Evolutionary conservation across 73 alveolate genomes (phyloP), one percentile per base, ranked within the genome.

Genomic region (Symbiodinium pilosum): DNA sequence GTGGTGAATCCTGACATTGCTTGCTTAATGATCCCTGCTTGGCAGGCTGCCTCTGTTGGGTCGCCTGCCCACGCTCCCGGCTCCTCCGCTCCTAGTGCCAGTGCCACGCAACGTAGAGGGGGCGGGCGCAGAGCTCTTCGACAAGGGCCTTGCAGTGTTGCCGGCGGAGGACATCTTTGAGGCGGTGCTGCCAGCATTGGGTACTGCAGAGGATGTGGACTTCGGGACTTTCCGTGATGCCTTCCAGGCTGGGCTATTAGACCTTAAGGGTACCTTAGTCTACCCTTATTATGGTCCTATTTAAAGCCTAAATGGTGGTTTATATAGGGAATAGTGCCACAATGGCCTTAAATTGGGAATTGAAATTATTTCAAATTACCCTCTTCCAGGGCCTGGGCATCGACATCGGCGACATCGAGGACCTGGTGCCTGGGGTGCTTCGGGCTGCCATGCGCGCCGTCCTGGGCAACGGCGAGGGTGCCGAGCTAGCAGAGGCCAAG

Each of bases 31-130:
- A n/a, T n/a, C n/a, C n/a, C n/a, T n/a, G n/a, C n/a, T n/a, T n/a
- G n/a, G n/a, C n/a, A 64, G 77, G 77, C 77, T 64, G 21, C 77
- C 77, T 28, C 32, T 64, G 77, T 36, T 64, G 40, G 77, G 77
- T 43, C 85, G 85, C 43, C 85, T 71, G 43, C 85, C 85, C 0
- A 30, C 41, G 47, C 85, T 24, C 44, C 85, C 85, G 85, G 85
- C 43, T 42, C 85, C 85, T 21, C 85, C 85, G 85, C 47, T 71
- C 32, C 43, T 71, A 0, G 26, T 71, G 34, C 85, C 85, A 28
- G 85, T 71, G 85, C 85, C 85, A 30, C 41, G 43, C 41, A 36
- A 71, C 85, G 21, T 71, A 9, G 85, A 12, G 43, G 85, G 44
- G 16, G 7, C 85, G 32, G 43, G 43, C 26, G 44, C 85, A 30